Percentiles rank a stretch among this genome's conserved stretches.
Evolutionary conservation across 257 asterid species (phyloP).

Genomic region (Gardenia jasminoides): DNA sequence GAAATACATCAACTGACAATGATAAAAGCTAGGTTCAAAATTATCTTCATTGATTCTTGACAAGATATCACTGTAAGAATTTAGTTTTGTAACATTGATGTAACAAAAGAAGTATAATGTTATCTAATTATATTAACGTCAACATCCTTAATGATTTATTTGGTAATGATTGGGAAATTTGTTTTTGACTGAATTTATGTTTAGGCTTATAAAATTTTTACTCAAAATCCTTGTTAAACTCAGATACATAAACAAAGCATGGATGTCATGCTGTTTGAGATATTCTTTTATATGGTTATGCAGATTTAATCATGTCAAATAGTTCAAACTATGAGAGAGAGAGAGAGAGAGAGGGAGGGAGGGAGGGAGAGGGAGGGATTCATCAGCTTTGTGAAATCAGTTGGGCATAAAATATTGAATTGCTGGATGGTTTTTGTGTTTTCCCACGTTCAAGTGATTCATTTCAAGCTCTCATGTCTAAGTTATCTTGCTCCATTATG

Average conservation of each 20-base stretch:
- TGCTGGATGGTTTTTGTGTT: neutral
- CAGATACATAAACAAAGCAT: neutral
- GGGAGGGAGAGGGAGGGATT: neutral
- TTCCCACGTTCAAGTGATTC: neutral
- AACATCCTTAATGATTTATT: neutral
- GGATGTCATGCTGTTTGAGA: slow-evolving; percentile 1
- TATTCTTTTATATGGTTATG: neutral
- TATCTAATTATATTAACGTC: neutral
- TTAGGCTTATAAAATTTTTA: neutral
- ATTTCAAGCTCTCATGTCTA: neutral
- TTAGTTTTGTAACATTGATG: neutral
- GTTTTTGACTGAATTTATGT: neutral
- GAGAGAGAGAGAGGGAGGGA: no score
- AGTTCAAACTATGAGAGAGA: neutral
- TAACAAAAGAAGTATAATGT: neutral
- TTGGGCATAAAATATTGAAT: neutral
- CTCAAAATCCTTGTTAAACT: neutral
- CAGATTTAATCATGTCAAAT: neutral
- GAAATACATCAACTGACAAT: neutral
- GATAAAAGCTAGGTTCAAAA: neutral
- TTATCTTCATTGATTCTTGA: neutral
- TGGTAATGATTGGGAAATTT: neutral
- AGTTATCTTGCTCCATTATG: neutral
- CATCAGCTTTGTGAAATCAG: no score
- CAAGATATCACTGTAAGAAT: neutral